Conservation (phyloP, 306 rosid species). For the Begonia peltatifolia region DNA sequence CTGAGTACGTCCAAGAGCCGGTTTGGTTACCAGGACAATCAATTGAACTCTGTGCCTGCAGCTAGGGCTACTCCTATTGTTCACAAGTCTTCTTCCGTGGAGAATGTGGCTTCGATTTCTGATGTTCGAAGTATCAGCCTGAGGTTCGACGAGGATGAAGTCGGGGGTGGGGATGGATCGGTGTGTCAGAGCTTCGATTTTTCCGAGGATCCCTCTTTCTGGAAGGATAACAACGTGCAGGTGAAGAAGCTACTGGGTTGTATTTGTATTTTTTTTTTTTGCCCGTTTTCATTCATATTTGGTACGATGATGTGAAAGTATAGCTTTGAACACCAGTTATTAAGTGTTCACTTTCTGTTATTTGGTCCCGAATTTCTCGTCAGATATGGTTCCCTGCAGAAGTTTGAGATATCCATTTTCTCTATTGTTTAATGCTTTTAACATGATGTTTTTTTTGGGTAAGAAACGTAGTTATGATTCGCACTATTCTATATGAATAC, state of each 20-base stretch:
- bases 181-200: conserved; percentile 58
- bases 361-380: too few species aligned
- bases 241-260: conserved; percentile 15
- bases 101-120: conserved; percentile 26
- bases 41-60: conserved; percentile 27
- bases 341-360: too few species aligned
- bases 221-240: conserved; percentile 98
- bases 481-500: too few species aligned
- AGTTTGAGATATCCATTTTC: too few species aligned
- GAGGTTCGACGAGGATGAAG: conserved; percentile 35
- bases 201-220: conserved; percentile 74
- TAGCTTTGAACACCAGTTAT: too few species aligned
- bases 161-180: conserved; percentile 21
- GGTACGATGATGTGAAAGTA: too few species aligned
- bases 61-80: conserved; percentile 55
- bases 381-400: too few species aligned
- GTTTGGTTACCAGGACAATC: conserved; percentile 65
- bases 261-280: too few species aligned
- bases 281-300: too few species aligned
- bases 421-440: too few species aligned
- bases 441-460: too few species aligned
- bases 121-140: conserved; percentile 30
- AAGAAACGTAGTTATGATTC: too few species aligned
- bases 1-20: conserved; percentile 78
- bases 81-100: conserved; percentile 42